Percentiles rank a stretch among this genome's conserved stretches.
Evolutionary conservation across 495 filamentous ascomycete species (phyloP).

Genomic region (Aspergillus saccharolyticus): DNA sequence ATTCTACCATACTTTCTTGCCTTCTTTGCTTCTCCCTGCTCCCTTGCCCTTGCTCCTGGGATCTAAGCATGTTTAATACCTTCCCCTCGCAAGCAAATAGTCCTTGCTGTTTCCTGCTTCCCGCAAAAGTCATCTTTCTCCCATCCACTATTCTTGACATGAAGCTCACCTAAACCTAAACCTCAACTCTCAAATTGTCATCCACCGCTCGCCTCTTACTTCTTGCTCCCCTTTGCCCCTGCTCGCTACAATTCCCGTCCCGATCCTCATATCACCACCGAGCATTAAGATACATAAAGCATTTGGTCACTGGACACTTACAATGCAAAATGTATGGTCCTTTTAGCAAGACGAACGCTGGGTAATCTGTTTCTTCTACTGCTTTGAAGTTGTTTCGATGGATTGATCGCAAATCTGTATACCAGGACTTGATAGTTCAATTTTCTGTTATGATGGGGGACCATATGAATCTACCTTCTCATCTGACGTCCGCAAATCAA

Average conservation of each 20-base stretch:
- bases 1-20: background rate
- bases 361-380: background rate
- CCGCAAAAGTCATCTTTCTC: background rate
- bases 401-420: background rate
- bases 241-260: background rate
- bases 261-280: conserved; percentile 9
- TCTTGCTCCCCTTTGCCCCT: background rate
- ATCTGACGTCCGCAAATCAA: no score
- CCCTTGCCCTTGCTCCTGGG: background rate
- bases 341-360: background rate
- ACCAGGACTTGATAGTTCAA: background rate
- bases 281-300: background rate
- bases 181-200: background rate
- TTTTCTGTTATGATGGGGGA: background rate
- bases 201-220: background rate
- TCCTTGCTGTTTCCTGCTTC: background rate
- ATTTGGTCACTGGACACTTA: background rate
- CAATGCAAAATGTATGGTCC: background rate
- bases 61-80: conserved; percentile 1
- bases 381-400: background rate
- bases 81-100: no score
- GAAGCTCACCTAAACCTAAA: conserved; percentile 2
- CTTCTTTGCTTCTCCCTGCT: background rate
- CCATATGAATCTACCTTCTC: background rate
- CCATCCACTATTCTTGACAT: background rate